A percentile compares a stretch with the other conserved stretches of the same genome.
Conservation (phyloP, 2,329 filamentous ascomycete genomes). For the Aspergillus uvarum region DNA sequence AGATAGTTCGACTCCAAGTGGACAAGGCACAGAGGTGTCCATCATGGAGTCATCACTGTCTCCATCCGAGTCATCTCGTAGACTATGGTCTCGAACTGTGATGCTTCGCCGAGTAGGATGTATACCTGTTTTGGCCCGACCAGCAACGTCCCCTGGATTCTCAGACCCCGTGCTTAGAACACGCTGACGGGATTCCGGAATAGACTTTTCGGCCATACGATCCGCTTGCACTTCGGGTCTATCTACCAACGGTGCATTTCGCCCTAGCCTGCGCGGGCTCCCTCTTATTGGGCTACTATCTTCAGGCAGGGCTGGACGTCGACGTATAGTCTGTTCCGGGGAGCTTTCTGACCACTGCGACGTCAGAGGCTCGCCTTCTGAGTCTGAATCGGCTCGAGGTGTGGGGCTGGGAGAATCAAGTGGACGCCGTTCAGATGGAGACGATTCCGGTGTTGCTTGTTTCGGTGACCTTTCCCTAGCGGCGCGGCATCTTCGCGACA, state of each 20-base stretch:
- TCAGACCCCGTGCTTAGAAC: not conserved
- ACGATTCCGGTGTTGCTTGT: not conserved
- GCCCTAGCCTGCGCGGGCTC: not conserved
- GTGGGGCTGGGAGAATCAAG: slow-evolving; percentile 12
- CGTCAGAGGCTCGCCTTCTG: slow-evolving; percentile 14
- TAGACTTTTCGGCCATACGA: not conserved
- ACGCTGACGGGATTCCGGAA: not conserved
- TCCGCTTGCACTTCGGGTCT: not conserved
- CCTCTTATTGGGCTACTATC: slow-evolving; percentile 30
- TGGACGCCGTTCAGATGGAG: not conserved
- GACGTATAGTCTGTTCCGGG: slow-evolving; percentile 7
- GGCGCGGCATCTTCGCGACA: slow-evolving; percentile 9
- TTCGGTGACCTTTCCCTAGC: not conserved
- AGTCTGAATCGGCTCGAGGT: slow-evolving; percentile 19
- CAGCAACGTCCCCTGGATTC: not conserved
- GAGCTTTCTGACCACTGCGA: slow-evolving; percentile 22
- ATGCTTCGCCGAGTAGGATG: not conserved
- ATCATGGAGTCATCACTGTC: slow-evolving; percentile 37
- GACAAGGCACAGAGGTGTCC: slow-evolving; percentile 36
- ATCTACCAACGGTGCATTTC: slow-evolving; percentile 1
- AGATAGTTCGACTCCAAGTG: slow-evolving; percentile 27
- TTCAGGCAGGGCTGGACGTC: slow-evolving; percentile 23
- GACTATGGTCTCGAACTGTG: not conserved
- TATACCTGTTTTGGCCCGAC: not conserved
- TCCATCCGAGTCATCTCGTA: slow-evolving; percentile 15